A percentile compares a stretch with the other conserved stretches of the same genome.
Evolutionary conservation across 2,329 filamentous ascomycete genomes (phyloP).

Genomic region (Neofusicoccum laricinum): DNA sequence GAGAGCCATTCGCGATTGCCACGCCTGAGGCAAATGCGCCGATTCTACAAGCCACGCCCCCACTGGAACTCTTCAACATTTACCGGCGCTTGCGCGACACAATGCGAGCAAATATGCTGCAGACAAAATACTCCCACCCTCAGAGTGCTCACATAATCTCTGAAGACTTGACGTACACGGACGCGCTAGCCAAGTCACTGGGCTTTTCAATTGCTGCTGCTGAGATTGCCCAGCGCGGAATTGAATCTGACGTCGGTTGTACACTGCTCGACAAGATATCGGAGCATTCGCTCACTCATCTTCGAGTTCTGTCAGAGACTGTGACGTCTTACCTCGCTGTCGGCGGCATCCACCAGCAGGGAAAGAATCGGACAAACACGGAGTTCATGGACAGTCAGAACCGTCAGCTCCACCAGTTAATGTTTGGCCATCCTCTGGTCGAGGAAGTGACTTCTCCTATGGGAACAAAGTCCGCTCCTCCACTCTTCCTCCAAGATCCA

Average conservation of each 20-base stretch:
- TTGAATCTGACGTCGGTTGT: constrained; percentile 66
- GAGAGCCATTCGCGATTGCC: constrained; percentile 4
- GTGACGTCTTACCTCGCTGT: constrained; percentile 80
- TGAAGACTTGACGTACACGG: constrained; percentile 52
- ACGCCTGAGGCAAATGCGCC: background rate
- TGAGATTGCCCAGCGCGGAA: constrained; percentile 88
- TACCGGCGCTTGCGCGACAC: constrained; percentile 58
- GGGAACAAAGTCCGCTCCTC: constrained; percentile 43
- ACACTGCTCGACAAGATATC: constrained; percentile 82
- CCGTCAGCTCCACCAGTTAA: constrained; percentile 72
- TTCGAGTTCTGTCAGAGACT: constrained; percentile 86
- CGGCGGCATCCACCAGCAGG: constrained; percentile 62
- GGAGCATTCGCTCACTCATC: constrained; percentile 77
- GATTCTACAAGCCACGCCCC: constrained; percentile 21
- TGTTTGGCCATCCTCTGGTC: constrained; percentile 54
- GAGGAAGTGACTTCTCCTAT: constrained; percentile 34
- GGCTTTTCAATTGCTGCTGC: constrained; percentile 83
- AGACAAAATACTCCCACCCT: constrained; percentile 45
- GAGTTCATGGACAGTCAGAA: constrained; percentile 69
- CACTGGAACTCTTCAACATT: constrained; percentile 51
- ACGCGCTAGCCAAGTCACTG: constrained; percentile 64
- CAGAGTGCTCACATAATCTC: constrained; percentile 35
- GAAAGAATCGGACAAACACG: constrained; percentile 56
- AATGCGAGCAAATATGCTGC: constrained; percentile 50
- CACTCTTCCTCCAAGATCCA: constrained; percentile 66